Evolutionary conservation across 495 filamentous ascomycete species (phyloP).

Genomic region (Penicillium fimorum): DNA sequence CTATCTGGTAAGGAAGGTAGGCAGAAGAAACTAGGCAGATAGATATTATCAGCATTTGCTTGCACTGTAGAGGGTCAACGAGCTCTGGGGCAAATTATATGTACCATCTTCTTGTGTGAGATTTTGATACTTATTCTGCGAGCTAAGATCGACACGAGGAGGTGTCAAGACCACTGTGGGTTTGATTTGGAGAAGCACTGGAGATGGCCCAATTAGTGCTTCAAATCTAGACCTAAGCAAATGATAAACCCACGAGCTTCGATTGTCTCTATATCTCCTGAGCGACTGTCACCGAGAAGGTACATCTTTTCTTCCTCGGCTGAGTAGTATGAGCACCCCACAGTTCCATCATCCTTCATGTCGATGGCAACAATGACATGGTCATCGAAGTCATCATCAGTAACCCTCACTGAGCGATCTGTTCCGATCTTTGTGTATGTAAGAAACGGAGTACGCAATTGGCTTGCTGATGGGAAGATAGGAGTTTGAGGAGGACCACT

Average conservation of each 20-base stretch:
- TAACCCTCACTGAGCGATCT: conserved; percentile 7
- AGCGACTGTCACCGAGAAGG: conserved; percentile 76
- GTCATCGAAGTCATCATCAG: conserved; percentile 55
- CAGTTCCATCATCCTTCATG: conserved; percentile 62
- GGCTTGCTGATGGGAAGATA: conserved; percentile 7
- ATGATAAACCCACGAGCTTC: conserved; percentile 56
- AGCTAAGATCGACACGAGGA: conserved; percentile 61
- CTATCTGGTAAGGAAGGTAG: conserved; percentile 65
- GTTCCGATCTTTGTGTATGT: conserved; percentile 10
- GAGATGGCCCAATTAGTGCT: conserved; percentile 15
- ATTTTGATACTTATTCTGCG: conserved; percentile 20
- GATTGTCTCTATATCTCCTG: conserved; percentile 67
- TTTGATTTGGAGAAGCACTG: conserved; percentile 70
- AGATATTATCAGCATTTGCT: not conserved
- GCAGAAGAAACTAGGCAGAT: conserved; percentile 35
- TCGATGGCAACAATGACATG: conserved; percentile 88
- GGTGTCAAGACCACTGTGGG: conserved; percentile 80
- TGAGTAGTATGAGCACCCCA: conserved; percentile 88
- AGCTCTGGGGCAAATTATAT: not conserved
- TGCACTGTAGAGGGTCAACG: not conserved
- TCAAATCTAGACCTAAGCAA: not conserved
- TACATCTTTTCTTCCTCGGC: conserved; percentile 71
- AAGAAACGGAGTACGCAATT: conserved; percentile 12
- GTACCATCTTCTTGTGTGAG: conserved; percentile 31
- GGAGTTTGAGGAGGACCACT: conserved; percentile 6